Evolutionary conservation across 179 eudicot genomes (phyloP), one percentile per base, ranked within the genome.

Genomic region (Beta lomatogona): DNA sequence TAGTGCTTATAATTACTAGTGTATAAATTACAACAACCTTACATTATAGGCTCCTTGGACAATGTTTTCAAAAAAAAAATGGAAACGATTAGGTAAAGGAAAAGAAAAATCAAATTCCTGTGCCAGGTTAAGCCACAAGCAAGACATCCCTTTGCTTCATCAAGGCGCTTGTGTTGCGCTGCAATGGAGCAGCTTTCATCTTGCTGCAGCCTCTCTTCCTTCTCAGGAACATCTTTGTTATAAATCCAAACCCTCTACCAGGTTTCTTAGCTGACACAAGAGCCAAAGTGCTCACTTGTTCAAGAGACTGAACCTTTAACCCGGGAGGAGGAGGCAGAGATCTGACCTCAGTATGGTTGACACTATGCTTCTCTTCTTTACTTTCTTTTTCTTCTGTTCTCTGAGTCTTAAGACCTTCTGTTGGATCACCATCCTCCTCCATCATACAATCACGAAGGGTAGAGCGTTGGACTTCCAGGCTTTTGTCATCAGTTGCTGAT

Each of bases 391-490:
- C 89, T 45, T 83, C 83, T 0, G 82, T 76, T 44, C 79, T 78
- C 4, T 84, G 85, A 22, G 83, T 84, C 25, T n/a, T 44, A 10
- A 21, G 81, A 75, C 69, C 61, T 11, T 81, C 81, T 53, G 76
- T 73, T 65, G 77, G 76, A 63, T 44, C 78, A 57, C 46, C 65
- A 19, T 88, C 88, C 75, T 92, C 95, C 3, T 85, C 89, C 21
- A 88, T 78, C 91, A 95, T 88, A 15, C 71, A 86, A 75, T 95
- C 97, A 68, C 91, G 97, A 71, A 95, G 86, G 67, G 97, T 88
- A 45, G 87, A 85, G 36, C 89, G 92, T 22, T 88, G 88, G 25
- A 60, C 4, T 4, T 74, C 71, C 68, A 85, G 54, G 69, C 66
- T 85, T 79, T 83, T 88, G 12, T 81, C 73, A 19, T 75, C 28